Percentiles rank a stretch among this genome's conserved stretches.
These are phyloP conservation scores for Trichoderma simmonsii DNA, from an alignment of 2,329 filamentous ascomycete genomes.

Conservation along the genomic window DNA sequence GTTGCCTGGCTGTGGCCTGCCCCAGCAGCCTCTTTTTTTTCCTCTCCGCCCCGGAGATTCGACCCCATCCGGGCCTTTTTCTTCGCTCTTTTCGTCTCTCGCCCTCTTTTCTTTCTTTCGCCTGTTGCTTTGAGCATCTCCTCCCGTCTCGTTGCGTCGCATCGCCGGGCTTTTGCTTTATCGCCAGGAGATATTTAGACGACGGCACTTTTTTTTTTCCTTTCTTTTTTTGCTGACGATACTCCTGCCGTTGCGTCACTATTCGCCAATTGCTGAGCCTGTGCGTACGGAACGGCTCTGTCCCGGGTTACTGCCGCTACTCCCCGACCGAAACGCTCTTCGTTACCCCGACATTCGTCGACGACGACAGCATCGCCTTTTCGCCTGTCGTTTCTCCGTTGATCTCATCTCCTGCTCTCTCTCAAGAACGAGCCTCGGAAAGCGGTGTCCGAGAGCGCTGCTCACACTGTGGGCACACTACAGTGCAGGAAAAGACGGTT, in stretches of 20 bases:
- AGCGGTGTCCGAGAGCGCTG: neutral
- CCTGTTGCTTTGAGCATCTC: neutral
- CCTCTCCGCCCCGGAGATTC: neutral
- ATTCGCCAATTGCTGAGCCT: conserved; percentile 16
- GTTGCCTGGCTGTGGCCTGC: neutral
- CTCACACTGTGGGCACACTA: neutral
- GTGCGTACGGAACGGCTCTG: neutral
- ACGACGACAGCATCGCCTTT: neutral
- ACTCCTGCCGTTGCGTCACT: conserved; percentile 11
- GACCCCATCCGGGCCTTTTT: conserved; percentile 10
- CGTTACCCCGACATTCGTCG: neutral
- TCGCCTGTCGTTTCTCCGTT: neutral
- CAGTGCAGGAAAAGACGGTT: neutral
- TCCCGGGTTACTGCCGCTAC: conserved; percentile 7
- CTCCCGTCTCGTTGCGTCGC: neutral
- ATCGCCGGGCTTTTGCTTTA: neutral
- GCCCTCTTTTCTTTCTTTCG: neutral
- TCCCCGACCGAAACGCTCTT: conserved; percentile 1
- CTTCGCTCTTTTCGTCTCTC: neutral
- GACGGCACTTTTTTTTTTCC: neutral
- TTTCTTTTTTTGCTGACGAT: neutral
- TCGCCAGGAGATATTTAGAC: neutral
- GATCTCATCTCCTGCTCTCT: neutral
- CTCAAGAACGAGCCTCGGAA: neutral
- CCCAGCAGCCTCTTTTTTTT: conserved; percentile 9